phyloP scores from a whole-genome alignment of 2,329 filamentous ascomycete species.

The Diplodia seriata region DNA sequence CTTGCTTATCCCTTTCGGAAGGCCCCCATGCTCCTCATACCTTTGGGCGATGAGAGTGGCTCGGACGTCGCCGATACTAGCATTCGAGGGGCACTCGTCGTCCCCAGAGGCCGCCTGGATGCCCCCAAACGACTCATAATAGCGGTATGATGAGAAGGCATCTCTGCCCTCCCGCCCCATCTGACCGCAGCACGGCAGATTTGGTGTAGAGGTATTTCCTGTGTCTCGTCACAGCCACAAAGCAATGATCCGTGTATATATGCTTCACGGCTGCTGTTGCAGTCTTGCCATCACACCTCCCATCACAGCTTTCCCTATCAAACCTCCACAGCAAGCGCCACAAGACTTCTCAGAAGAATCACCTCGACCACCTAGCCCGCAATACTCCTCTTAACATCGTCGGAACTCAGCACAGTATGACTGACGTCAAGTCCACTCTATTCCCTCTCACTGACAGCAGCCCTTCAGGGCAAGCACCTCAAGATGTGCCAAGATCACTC shows the following conservation, averaged over 20 bases:
- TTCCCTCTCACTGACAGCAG: not conserved
- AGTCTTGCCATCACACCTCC: not conserved
- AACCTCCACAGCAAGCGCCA: not conserved
- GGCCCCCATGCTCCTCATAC: not conserved
- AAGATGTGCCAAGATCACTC: not conserved
- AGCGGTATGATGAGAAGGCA: slow-evolving; percentile 14
- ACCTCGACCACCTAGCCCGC: not conserved
- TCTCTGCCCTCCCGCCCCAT: not conserved
- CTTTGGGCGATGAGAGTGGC: not conserved
- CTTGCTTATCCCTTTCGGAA: not conserved
- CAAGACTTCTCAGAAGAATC: not conserved
- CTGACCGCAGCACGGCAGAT: slow-evolving; percentile 21
- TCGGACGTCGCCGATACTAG: not conserved
- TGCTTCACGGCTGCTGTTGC: not conserved
- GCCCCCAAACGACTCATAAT: not conserved
- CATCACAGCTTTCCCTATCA: not conserved
- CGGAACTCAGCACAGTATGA: not conserved
- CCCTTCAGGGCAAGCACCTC: not conserved
- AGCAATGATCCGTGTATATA: not conserved
- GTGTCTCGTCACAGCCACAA: slow-evolving; percentile 1
- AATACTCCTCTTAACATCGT: not conserved
- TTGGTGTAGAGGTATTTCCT: not conserved
- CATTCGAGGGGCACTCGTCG: not conserved
- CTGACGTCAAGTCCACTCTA: not conserved
- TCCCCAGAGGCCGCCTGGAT: not conserved